Evolutionary conservation across 306 rosid species (phyloP), one percentile per base, ranked within the genome.

Genomic region (Vicia sativa): DNA sequence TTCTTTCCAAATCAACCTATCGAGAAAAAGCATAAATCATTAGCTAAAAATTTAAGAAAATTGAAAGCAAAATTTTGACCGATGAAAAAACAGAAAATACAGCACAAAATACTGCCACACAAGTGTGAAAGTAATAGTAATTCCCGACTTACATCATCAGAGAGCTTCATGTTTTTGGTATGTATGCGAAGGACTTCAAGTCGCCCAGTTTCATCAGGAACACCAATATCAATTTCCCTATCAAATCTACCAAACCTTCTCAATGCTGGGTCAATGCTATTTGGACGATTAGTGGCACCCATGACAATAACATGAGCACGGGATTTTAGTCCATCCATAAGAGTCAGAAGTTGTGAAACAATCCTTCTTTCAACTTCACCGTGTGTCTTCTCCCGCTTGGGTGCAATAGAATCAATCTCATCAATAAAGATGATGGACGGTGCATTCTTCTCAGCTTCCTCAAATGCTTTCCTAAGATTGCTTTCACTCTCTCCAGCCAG

Each of bases 171-270:
- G 62, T 84, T 87, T 74, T 84, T 84, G 54, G 91, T 84, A 78
- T 87, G 91, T 18, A 87, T 87, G 58, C 83, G 89, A 45, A 87
- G 84, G 76, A 87, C 91, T 73, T 87, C 87, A 64, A 87, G 91
- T 21, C 91, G 80, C 23, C 91, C 89, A 10, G 81, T 67, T 67
- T 87, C 91, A 81, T 87, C 89, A 31, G 87, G 89, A 56, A 87
- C 91, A 57, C 91, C 91, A 56, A 81, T 84, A 73, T 83, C 89
- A 48, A 86, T 86, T 80, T 83, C 91, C 75, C 91, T 79, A 62
- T 87, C 91, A 81, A 84, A 87, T 41, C 87, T 75, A 65, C 89
- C 89, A 87, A 87, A 84, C 79, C 89, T 82, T 63, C 89, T 84
- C 83, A 87, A 70, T 56, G 91, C 87, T 15, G 80, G 77, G 45